Conservation (phyloP, 208 protist genomes). For the Acanthamoeba sp. region DNA sequence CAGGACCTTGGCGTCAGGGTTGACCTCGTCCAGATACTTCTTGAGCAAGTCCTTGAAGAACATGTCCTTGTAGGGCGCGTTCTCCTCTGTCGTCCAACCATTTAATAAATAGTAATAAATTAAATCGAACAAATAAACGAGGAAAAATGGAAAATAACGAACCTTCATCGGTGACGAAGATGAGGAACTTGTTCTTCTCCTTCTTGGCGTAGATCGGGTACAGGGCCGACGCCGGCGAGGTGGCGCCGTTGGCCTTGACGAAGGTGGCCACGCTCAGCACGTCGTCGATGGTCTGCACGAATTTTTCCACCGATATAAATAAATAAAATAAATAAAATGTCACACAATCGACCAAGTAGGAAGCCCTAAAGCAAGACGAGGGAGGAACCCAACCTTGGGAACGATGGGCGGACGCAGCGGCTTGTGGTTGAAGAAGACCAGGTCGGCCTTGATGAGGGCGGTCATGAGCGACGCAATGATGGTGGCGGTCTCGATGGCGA, state of each 20-base stretch:
- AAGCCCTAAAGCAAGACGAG: too few species aligned
- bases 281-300: constrained; percentile 52
- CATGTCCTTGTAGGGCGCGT: constrained; percentile 56
- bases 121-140: too few species aligned
- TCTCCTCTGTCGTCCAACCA: constrained; percentile 6
- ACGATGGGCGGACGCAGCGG: constrained; percentile 40
- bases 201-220: constrained; percentile 60
- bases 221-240: constrained; percentile 16
- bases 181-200: constrained; percentile 70
- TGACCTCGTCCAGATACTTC: constrained; percentile 62
- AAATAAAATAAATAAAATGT: background rate
- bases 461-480: constrained; percentile 79
- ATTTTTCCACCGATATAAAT: background rate
- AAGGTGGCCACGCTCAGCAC: constrained; percentile 58
- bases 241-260: constrained; percentile 55
- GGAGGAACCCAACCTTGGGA: background rate
- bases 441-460: constrained; percentile 69
- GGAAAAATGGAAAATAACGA: background rate
- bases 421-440: constrained; percentile 83
- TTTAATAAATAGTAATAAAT: too few species aligned
- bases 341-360: too few species aligned
- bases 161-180: constrained; percentile 69
- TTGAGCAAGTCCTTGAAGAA: constrained; percentile 37
- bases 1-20: constrained; percentile 57
- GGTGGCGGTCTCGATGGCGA: constrained; percentile 79